Evolutionary conservation across 2,329 filamentous ascomycete genomes (phyloP).

Genomic region (Elsinoe fawcettii): DNA sequence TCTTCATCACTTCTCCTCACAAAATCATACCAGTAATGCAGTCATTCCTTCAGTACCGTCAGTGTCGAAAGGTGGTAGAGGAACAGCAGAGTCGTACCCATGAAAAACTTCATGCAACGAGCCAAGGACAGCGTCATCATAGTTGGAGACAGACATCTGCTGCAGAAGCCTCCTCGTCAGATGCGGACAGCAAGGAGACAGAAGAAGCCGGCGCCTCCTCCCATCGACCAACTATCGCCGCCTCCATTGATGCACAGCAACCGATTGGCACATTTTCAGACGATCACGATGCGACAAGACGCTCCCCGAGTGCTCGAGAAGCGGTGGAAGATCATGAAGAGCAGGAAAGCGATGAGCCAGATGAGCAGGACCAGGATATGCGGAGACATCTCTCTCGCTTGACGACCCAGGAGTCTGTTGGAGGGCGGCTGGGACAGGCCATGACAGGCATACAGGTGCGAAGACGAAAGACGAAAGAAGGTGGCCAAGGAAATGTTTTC

Average conservation of each 20-base stretch:
- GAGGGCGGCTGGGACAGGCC: conserved; percentile 28
- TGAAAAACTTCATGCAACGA: conserved; percentile 17
- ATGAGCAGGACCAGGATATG: conserved; percentile 20
- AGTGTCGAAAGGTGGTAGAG: conserved; percentile 19
- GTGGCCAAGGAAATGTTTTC: conserved; percentile 32
- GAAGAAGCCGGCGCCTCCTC: background rate
- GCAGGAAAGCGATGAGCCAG: conserved; percentile 18
- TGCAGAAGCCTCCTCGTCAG: background rate
- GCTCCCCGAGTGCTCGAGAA: background rate
- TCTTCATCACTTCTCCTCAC: background rate
- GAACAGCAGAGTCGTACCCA: conserved; percentile 20
- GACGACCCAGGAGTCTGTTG: conserved; percentile 26
- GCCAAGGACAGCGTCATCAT: background rate
- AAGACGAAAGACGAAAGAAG: conserved; percentile 30
- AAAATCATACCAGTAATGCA: conserved; percentile 21
- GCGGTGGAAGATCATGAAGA: conserved; percentile 15
- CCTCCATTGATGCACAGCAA: background rate
- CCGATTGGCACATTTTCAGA: conserved; percentile 4
- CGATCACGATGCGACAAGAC: background rate
- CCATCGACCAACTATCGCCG: background rate
- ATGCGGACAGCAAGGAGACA: conserved; percentile 9
- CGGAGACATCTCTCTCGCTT: conserved; percentile 24
- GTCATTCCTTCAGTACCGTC: conserved; percentile 25
- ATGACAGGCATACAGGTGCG: conserved; percentile 34
- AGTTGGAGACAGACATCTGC: background rate